Conservation (phyloP, 164 flowering plant genomes). For the Litsea cubeba region DNA sequence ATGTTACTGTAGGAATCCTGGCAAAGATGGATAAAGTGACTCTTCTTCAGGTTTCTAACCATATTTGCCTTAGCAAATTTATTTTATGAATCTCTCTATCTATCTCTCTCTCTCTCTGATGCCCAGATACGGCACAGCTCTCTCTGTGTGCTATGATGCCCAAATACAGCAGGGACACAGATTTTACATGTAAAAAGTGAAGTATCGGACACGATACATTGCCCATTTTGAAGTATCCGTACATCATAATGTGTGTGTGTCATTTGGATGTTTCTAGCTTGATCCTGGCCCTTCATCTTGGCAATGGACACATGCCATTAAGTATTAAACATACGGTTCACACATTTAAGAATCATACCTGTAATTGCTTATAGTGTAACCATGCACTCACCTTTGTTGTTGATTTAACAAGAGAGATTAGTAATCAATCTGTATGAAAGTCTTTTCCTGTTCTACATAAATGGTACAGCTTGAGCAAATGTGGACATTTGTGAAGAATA, state of each 20-base stretch:
- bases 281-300: not conserved
- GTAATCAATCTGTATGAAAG: not conserved
- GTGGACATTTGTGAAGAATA: not conserved
- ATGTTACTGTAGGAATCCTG: slow-evolving; percentile 83
- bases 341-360: not conserved
- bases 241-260: too few species aligned
- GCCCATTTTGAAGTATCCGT: too few species aligned
- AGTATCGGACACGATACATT: too few species aligned
- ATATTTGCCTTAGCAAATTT: not conserved
- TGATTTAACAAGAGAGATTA: not conserved
- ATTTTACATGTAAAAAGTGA: too few species aligned
- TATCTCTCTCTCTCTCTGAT: not conserved
- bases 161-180: too few species aligned
- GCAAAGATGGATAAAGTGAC: slow-evolving; percentile 85
- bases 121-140: too few species aligned
- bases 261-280: not conserved
- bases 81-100: not conserved
- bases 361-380: not conserved
- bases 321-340: not conserved
- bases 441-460: not conserved
- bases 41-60: slow-evolving; percentile 76
- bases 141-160: too few species aligned
- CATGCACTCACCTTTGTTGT: not conserved
- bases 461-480: not conserved
- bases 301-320: not conserved